These are phyloP conservation scores for Schizophyllum commune DNA, from an alignment of 1,284 basidiomycete genomes.

Conservation along the genomic window DNA sequence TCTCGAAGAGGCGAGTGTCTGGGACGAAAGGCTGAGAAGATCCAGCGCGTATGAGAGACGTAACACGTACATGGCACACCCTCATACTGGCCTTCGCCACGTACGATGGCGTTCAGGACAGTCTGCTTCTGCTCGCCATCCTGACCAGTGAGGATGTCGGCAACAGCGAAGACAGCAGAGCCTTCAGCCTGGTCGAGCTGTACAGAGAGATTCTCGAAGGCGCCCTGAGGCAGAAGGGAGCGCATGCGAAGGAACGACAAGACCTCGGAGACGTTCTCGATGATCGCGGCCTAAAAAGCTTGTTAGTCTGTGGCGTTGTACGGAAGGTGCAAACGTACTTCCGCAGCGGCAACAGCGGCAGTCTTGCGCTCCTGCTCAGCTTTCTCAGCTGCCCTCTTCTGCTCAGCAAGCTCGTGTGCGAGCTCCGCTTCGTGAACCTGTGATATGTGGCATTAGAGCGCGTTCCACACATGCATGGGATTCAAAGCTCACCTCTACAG, in stretches of 20 bases:
- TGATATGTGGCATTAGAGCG: slow-evolving; percentile 6
- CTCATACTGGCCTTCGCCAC: slow-evolving; percentile 47
- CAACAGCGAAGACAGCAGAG: slow-evolving; percentile 42
- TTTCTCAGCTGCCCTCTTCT: slow-evolving; percentile 46
- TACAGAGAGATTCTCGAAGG: slow-evolving; percentile 35
- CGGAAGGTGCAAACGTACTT: slow-evolving; percentile 37
- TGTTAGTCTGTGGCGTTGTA: slow-evolving; percentile 1
- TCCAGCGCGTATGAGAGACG: slow-evolving; percentile 10
- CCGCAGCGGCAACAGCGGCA: slow-evolving; percentile 47
- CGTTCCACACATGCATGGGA: neutral
- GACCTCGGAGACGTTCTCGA: slow-evolving; percentile 40
- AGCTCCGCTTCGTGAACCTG: slow-evolving; percentile 61
- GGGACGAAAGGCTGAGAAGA: slow-evolving; percentile 8
- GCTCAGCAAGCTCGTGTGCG: slow-evolving; percentile 43
- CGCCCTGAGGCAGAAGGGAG: slow-evolving; percentile 41
- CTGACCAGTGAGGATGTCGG: slow-evolving; percentile 46
- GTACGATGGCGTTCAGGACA: slow-evolving; percentile 46
- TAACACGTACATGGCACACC: slow-evolving; percentile 49
- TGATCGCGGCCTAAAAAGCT: slow-evolving; percentile 27
- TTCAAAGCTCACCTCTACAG: slow-evolving; percentile 54
- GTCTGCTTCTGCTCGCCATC: slow-evolving; percentile 41
- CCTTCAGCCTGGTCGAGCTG: slow-evolving; percentile 45
- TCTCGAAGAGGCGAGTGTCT: slow-evolving; percentile 56
- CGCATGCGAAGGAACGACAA: slow-evolving; percentile 62
- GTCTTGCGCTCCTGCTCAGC: slow-evolving; percentile 44